Base-by-base conservation (phyloP, 768 basidiomycete species). In the Cubamyces lactineus region DNA sequence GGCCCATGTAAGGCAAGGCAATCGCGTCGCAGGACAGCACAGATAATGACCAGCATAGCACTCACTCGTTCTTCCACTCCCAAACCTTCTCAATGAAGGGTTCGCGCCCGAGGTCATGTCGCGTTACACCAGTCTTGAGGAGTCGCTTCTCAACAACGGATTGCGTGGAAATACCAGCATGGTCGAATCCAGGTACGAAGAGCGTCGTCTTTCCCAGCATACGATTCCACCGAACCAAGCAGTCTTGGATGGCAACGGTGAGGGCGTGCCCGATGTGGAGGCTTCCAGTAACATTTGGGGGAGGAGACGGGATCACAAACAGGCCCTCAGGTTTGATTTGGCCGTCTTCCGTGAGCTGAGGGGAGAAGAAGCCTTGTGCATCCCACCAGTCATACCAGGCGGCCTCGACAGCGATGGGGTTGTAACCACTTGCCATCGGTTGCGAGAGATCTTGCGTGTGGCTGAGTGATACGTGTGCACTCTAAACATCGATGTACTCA, bases 341-440 rank as follows among this genome's bases (percentile, higher is more conserved):
- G 12, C 86, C 87, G 53, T 89, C 81, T 0, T 80, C 70, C 0
- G 80, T 80, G 16, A 84, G 75, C 61, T 84, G 82, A 3, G 96
- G 94, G 66, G 86, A 84, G 84, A 96, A 97, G 80, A 89, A 96
- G 4, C 94, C 96, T 69, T 94, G 83, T 3, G 86, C 83, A 40
- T 86, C 80, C 96, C 96, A 98, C 97, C 97, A 98, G 69, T 96
- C 94, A 69, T 98, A 98, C 94, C 97, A 98, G 2, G 94, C 88
- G 0, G 95, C 82, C 72, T 98, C 96, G 61, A 98, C 91, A 38
- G 92, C 91, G 65, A 92, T 88, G 8, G 97, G 96, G 73, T 98
- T 95, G 77, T 98, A 99, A 3, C 91, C 92, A n/a, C 84, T 80
- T 1, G 91, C 84, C 91, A 99, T 96, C 3, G 93, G 88, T 62